phyloP scores from a whole-genome alignment of 176 grass and related monocot genomes.

The Saccharum officinarum region DNA sequence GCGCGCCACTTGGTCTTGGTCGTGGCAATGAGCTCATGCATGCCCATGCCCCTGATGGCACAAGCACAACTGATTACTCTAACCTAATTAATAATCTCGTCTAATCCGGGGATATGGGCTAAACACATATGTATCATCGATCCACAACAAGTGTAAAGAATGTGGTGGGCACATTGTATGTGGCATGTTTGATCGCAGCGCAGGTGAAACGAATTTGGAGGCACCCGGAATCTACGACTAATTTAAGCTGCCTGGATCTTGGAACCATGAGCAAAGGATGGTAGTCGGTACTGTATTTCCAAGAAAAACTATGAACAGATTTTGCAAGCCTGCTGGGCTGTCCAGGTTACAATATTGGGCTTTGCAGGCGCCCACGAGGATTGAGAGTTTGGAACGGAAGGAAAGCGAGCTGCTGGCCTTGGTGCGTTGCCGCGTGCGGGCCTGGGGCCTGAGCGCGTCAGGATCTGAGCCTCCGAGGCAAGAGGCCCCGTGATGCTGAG shows the following conservation, averaged over 20 bases:
- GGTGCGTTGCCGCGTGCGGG: background rate
- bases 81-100: background rate
- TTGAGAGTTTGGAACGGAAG: background rate
- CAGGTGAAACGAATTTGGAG: slow-evolving; percentile 37
- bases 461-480: background rate
- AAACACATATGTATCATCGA: background rate
- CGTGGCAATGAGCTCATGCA: slow-evolving; percentile 9
- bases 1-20: slow-evolving; percentile 35
- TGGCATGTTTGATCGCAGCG: slow-evolving; percentile 24
- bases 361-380: background rate
- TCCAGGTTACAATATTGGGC: background rate
- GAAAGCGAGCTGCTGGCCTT: background rate
- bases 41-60: slow-evolving; percentile 11
- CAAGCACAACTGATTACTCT: slow-evolving; percentile 32
- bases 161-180: slow-evolving; percentile 35
- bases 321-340: background rate
- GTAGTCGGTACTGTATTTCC: too few species aligned
- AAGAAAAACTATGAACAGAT: background rate
- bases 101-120: slow-evolving; percentile 36
- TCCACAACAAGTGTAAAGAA: background rate
- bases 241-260: background rate
- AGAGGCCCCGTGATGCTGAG: background rate
- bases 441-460: background rate
- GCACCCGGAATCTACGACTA: background rate
- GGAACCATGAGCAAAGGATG: too few species aligned